Evolutionary conservation across 2,329 filamentous ascomycete genomes (phyloP).

Genomic region (Bipolaris cookei): DNA sequence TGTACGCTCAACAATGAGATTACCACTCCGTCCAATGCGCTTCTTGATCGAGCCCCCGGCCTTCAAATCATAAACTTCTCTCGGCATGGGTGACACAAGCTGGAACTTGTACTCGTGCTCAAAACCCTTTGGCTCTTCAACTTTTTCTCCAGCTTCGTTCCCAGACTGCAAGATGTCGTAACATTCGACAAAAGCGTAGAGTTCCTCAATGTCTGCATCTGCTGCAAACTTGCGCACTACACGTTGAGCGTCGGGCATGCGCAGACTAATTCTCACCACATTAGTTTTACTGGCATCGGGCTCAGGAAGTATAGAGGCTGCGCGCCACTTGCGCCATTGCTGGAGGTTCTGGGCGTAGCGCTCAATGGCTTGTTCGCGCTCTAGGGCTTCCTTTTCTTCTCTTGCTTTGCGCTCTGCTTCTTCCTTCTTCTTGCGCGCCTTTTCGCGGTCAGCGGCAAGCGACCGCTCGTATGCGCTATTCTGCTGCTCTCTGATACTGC

Average conservation of each 20-base stretch:
- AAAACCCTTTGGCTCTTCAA: slow-evolving; percentile 68
- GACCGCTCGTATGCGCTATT: slow-evolving; percentile 94
- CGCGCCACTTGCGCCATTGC: slow-evolving; percentile 84
- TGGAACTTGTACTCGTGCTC: slow-evolving; percentile 84
- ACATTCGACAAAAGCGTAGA: slow-evolving; percentile 97
- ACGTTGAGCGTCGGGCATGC: slow-evolving; percentile 70
- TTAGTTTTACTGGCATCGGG: slow-evolving; percentile 69
- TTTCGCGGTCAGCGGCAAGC: slow-evolving; percentile 84
- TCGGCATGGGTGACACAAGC: slow-evolving; percentile 83
- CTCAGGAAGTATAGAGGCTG: slow-evolving; percentile 69
- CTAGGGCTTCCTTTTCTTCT: slow-evolving; percentile 70
- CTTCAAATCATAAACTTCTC: slow-evolving; percentile 77
- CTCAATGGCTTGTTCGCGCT: slow-evolving; percentile 67
- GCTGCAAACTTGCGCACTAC: slow-evolving; percentile 77
- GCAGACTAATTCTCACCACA: slow-evolving; percentile 72
- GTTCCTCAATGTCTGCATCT: slow-evolving; percentile 77
- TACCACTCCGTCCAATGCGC: slow-evolving; percentile 80
- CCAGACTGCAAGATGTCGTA: slow-evolving; percentile 67
- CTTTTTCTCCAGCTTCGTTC: slow-evolving; percentile 41
- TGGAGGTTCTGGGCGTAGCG: slow-evolving; percentile 60
- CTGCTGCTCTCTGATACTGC: slow-evolving; percentile 83
- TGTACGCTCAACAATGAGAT: slow-evolving; percentile 82
- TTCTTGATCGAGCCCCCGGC: slow-evolving; percentile 70
- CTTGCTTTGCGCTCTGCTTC: slow-evolving; percentile 70
- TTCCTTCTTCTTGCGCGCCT: slow-evolving; percentile 76